These are phyloP conservation scores for Amoebophrya sp. DNA, from an alignment of 169 alveolate species.

Conservation along the genomic window DNA sequence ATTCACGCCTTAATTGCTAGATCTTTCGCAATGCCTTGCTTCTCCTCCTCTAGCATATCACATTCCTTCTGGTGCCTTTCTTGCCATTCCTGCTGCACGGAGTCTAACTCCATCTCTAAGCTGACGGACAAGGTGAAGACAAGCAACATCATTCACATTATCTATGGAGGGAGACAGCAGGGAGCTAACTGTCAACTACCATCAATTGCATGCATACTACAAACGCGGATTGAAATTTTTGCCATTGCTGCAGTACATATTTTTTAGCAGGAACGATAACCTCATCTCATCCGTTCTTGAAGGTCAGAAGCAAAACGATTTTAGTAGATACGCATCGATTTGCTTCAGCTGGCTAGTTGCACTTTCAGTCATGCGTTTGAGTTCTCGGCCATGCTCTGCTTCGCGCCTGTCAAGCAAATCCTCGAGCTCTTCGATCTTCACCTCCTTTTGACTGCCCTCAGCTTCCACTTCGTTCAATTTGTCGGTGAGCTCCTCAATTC, in stretches of 20 bases:
- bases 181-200: neutral
- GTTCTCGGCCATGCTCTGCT: neutral
- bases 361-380: neutral
- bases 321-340: neutral
- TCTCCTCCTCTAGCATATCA: neutral
- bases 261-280: too few species aligned
- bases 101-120: neutral
- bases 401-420: neutral
- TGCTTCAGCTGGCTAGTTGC: neutral
- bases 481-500: neutral
- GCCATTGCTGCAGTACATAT: too few species aligned
- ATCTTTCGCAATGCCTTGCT: neutral
- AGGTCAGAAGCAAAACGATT: neutral
- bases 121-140: slow-evolving; percentile 55
- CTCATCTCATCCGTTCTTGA: neutral
- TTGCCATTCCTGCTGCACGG: slow-evolving; percentile 7
- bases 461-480: neutral
- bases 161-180: neutral
- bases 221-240: neutral
- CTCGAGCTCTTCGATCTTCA: neutral
- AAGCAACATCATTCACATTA: slow-evolving; percentile 88
- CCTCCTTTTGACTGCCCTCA: neutral
- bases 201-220: neutral
- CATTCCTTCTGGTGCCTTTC: neutral
- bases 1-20: too few species aligned